Evolutionary conservation across 2,329 filamentous ascomycete species (phyloP), one percentile per base, ranked within the genome.

Genomic region (Scytalidium lignicola): DNA sequence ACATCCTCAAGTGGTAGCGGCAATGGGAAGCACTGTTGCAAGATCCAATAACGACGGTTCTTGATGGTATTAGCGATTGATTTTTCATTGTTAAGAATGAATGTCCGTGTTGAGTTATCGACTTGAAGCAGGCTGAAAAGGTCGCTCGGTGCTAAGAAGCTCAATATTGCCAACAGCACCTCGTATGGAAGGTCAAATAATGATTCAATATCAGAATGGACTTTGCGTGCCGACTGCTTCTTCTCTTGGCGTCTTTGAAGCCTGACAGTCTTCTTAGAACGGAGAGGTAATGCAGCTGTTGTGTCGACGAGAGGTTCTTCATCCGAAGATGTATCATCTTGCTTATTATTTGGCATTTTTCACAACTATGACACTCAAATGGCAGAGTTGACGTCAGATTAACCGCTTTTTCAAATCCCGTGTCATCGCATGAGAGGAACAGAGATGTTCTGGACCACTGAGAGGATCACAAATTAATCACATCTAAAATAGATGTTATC

Each of bases 181-280:
- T 82, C 79, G 15, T 72, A 71, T 0, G 79, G 79, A 0, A 82
- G 67, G 51, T 74, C 69, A 19, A 74, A 55, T 10, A 80, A 61
- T 23, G 67, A 63, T 4, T 37, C 6, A 37, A 37, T 17, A 37
- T 37, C 32, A 17, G 55, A 62, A 26, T 64, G 58, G 44, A 56
- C 53, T 23, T 61, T 59, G 21, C 56, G 58, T 3, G 57, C 59
- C 50, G 65, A 69, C 55, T 66, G 65, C 48, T 64, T 70, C 54
- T 69, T 71, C 49, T 71, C 64, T 54, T 70, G 66, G 53, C 68
- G 73, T 56, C 70, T 75, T 53, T 66, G 65, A 17, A 57, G 63
- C 26, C 78, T 72, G 56, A 75, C 70, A 5, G 73, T 79, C 47
- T 74, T 74, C 59, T 79, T 81, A 7, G 76, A 80, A 43, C 63